A percentile compares a stretch with the other conserved stretches of the same genome.
phyloP scores from a whole-genome alignment of 192 early-diverging fungal species.

The Chytriomyces sp. region DNA sequence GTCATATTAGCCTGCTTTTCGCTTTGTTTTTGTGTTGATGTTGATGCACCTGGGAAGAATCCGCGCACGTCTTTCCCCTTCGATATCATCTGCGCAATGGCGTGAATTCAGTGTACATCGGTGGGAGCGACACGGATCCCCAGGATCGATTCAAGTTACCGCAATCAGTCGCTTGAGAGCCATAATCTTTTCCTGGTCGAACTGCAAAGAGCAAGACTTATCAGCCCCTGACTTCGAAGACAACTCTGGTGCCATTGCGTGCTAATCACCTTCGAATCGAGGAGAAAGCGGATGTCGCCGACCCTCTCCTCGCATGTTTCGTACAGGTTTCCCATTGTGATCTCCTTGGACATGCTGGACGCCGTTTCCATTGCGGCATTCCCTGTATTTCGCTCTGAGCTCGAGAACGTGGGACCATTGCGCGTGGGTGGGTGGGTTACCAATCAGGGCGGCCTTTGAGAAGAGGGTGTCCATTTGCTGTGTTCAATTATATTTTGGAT shows the following conservation, averaged over 20 bases:
- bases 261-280: slow-evolving; percentile 70
- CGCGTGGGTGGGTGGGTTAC: neutral
- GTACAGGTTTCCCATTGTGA: slow-evolving; percentile 88
- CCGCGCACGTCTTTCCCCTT: slow-evolving; percentile 89
- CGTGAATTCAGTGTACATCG: neutral
- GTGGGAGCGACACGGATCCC: neutral
- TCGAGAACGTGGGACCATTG: neutral
- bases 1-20: slow-evolving; percentile 3
- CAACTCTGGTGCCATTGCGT: too few species aligned
- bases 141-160: slow-evolving; percentile 47
- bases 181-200: slow-evolving; percentile 90
- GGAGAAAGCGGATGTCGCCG: slow-evolving; percentile 71
- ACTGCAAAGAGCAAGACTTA: slow-evolving; percentile 31
- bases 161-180: slow-evolving; percentile 91
- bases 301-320: slow-evolving; percentile 89
- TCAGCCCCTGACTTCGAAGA: neutral
- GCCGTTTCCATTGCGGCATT: slow-evolving; percentile 45
- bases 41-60: slow-evolving; percentile 65
- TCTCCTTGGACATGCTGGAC: slow-evolving; percentile 56
- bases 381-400: slow-evolving; percentile 34
- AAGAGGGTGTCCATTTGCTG: slow-evolving; percentile 28
- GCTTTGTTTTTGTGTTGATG: neutral
- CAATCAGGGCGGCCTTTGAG: slow-evolving; percentile 30
- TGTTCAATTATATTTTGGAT: too few species aligned
- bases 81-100: slow-evolving; percentile 72